Percentiles rank a stretch among this genome's conserved stretches.
Conservation (phyloP, 768 basidiomycete genomes). For the Kwoniella dejecticola region DNA sequence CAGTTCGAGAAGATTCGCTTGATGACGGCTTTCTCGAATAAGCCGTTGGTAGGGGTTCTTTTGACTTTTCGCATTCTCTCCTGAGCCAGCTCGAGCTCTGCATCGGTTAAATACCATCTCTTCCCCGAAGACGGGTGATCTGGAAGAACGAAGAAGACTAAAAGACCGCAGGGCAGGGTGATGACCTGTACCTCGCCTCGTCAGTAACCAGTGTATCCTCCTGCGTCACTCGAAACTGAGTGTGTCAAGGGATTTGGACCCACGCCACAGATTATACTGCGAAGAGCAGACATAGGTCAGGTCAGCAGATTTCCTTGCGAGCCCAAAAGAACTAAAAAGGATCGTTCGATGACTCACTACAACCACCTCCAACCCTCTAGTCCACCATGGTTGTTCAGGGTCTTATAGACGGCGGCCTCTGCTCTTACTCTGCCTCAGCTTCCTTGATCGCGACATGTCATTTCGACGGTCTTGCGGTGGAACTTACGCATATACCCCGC, state of each 20-base stretch:
- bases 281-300: no score
- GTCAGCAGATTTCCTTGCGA: no score
- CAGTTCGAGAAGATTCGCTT: constrained; percentile 16
- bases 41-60: constrained; percentile 5
- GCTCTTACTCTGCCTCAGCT: not conserved
- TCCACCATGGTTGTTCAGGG: constrained; percentile 24
- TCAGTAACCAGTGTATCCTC: not conserved
- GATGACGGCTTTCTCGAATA: constrained; percentile 1
- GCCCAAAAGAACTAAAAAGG: no score
- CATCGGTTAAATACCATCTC: constrained; percentile 34
- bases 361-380: constrained; percentile 40
- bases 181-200: not conserved
- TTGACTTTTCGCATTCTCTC: constrained; percentile 20
- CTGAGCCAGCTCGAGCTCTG: constrained; percentile 24
- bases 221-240: no score
- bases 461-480: no score
- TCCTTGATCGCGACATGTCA: not conserved
- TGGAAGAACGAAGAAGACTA: constrained; percentile 31
- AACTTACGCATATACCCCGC: constrained; percentile 24
- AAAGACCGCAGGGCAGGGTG: constrained; percentile 11
- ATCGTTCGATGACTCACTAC: constrained; percentile 8
- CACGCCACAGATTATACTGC: constrained; percentile 8
- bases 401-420: constrained; percentile 32
- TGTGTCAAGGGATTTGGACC: no score
- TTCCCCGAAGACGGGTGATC: constrained; percentile 28